These are phyloP conservation scores for Geranium rotundifolium DNA, from an alignment of 345 rosid genomes.

Conservation along the genomic window DNA sequence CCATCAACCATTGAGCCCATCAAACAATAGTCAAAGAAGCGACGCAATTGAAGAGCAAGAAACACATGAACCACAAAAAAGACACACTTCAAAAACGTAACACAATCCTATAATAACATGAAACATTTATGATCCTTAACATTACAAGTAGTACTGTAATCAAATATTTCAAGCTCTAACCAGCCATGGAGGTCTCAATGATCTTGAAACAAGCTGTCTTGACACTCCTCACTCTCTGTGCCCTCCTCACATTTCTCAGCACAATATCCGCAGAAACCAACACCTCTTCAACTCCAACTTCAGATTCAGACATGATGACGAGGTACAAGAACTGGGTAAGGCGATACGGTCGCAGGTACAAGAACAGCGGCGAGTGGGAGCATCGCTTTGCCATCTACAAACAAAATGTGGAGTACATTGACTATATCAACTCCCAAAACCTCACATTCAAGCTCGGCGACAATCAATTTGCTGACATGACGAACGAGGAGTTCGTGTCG, in stretches of 20 bases:
- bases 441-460: conserved; percentile 36
- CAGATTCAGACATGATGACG: conserved; percentile 9
- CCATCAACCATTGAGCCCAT: too few species aligned
- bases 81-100: not conserved
- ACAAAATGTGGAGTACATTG: conserved; percentile 23
- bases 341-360: conserved; percentile 21
- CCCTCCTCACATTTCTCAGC: not conserved
- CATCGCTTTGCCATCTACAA: conserved; percentile 30
- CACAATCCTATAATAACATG: not conserved
- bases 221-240: not conserved
- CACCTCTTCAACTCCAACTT: not conserved
- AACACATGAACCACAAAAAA: not conserved
- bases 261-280: not conserved
- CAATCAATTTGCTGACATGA: conserved; percentile 44
- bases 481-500: conserved; percentile 41
- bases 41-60: not conserved
- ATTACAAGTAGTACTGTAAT: too few species aligned
- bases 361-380: conserved; percentile 15
- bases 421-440: conserved; percentile 21
- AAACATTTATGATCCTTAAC: not conserved
- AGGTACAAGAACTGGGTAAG: conserved; percentile 32
- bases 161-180: too few species aligned
- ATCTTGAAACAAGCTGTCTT: not conserved
- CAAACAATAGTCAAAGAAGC: too few species aligned
- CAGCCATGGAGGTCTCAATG: not conserved